These are phyloP conservation scores for Emergomyces africanus DNA, from an alignment of 2,329 filamentous ascomycete species.

Conservation along the genomic window DNA sequence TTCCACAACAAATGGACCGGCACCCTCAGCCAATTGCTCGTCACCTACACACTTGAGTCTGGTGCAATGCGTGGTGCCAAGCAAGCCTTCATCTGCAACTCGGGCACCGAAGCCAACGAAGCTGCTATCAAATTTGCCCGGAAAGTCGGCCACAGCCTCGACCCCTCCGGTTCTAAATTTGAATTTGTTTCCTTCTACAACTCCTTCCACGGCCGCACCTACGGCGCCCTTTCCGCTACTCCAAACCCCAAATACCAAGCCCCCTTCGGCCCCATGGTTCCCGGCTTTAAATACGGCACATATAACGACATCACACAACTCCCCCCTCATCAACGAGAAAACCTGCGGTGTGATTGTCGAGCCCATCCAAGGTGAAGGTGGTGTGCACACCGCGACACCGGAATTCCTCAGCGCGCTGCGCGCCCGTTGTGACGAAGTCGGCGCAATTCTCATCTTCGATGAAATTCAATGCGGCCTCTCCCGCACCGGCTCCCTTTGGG, in stretches of 20 bases:
- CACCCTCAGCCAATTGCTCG: conserved; percentile 68
- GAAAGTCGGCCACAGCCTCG: conserved; percentile 68
- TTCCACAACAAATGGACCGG: conserved; percentile 98
- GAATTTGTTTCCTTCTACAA: conserved; percentile 85
- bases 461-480: conserved; percentile 94
- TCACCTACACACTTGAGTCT: conserved; percentile 65
- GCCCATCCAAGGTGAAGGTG: conserved; percentile 94
- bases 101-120: conserved; percentile 93
- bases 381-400: conserved; percentile 68
- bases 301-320: conserved; percentile 73
- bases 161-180: conserved; percentile 58
- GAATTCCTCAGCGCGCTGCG: conserved; percentile 80
- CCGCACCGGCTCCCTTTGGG: conserved; percentile 83
- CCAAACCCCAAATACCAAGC: conserved; percentile 97
- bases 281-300: conserved; percentile 74
- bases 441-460: conserved; percentile 82
- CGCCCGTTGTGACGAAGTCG: conserved; percentile 70
- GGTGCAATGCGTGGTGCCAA: conserved; percentile 71
- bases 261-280: conserved; percentile 90
- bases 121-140: conserved; percentile 94
- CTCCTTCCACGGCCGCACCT: conserved; percentile 92
- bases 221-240: conserved; percentile 90
- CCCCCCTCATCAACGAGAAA: conserved; percentile 61
- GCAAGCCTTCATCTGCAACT: conserved; percentile 89
- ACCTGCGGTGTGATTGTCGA: conserved; percentile 94